Evolutionary conservation across 2,329 filamentous ascomycete genomes (phyloP).

Genomic region (Hypomyces rosellus): DNA sequence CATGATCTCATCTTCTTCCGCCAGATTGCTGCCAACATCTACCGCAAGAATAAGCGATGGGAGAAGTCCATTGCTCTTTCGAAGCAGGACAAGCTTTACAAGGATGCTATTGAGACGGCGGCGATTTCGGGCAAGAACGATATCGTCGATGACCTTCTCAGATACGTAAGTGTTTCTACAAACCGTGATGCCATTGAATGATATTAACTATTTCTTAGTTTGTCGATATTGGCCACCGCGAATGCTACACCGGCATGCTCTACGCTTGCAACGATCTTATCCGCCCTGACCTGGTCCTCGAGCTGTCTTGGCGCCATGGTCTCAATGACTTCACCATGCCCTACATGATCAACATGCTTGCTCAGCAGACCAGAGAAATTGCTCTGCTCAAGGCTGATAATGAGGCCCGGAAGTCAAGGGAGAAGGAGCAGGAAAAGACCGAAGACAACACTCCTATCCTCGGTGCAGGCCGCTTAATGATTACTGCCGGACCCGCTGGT

Average conservation of each 20-base stretch:
- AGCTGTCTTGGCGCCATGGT: conserved; percentile 94
- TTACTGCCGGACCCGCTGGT: conserved; percentile 80
- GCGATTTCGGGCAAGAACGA: conserved; percentile 86
- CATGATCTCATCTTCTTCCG: conserved; percentile 99
- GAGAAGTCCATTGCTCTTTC: conserved; percentile 97
- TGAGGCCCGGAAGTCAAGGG: conserved; percentile 79
- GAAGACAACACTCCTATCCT: conserved; percentile 93
- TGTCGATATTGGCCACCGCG: conserved; percentile 96
- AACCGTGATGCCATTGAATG: background rate
- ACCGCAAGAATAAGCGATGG: conserved; percentile 99
- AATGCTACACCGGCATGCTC: conserved; percentile 99
- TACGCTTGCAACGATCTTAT: conserved; percentile 98
- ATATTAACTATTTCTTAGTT: conserved; percentile 57
- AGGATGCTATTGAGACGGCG: conserved; percentile 96
- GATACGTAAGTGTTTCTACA: conserved; percentile 70
- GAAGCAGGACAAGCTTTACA: conserved; percentile 99
- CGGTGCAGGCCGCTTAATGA: conserved; percentile 82
- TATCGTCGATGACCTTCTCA: conserved; percentile 89
- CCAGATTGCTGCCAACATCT: conserved; percentile 96
- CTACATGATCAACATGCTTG: conserved; percentile 98
- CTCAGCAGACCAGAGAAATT: conserved; percentile 83
- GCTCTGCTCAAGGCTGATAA: conserved; percentile 87
- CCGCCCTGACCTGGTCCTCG: conserved; percentile 83
- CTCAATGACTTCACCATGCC: conserved; percentile 98
- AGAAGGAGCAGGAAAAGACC: conserved; percentile 68